A percentile compares a stretch with the other conserved stretches of the same genome.
phyloP scores from a whole-genome alignment of 106 monocot species.

The Dactylorhiza incarnata region DNA sequence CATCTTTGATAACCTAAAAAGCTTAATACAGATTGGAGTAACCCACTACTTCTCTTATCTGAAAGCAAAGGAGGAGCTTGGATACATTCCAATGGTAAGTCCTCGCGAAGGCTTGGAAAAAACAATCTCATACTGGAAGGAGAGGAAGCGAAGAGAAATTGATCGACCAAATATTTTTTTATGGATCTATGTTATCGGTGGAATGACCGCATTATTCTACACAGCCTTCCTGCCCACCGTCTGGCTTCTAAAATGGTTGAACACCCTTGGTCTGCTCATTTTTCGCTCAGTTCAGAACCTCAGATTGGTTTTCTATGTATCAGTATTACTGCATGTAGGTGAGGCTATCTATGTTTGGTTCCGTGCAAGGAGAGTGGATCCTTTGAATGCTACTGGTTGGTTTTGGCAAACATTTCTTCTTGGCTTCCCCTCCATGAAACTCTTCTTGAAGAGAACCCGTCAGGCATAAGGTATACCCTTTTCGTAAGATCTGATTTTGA shows the following conservation, averaged over 20 bases:
- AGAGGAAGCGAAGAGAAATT: slow-evolving; percentile 64
- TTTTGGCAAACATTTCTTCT: slow-evolving; percentile 81
- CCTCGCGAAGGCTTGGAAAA: slow-evolving; percentile 60
- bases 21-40: slow-evolving; percentile 66
- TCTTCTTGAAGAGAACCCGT: slow-evolving; percentile 55
- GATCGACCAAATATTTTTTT: slow-evolving; percentile 62
- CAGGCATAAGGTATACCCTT: background rate
- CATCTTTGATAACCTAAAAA: too few relatives aligned
- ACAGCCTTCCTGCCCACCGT: slow-evolving; percentile 62
- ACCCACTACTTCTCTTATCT: slow-evolving; percentile 89
- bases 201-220: slow-evolving; percentile 53
- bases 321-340: slow-evolving; percentile 41
- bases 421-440: slow-evolving; percentile 62
- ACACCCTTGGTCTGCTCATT: slow-evolving; percentile 30
- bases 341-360: slow-evolving; percentile 79
- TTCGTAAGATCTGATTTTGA: background rate
- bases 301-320: slow-evolving; percentile 37
- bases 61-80: slow-evolving; percentile 85
- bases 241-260: slow-evolving; percentile 39
- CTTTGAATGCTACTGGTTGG: slow-evolving; percentile 67
- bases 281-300: slow-evolving; percentile 40
- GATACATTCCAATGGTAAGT: slow-evolving; percentile 74
- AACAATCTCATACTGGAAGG: slow-evolving; percentile 77
- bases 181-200: slow-evolving; percentile 36
- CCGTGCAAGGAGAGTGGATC: slow-evolving; percentile 62